Conservation (phyloP, 495 filamentous ascomycete genomes). For the Neurospora sp. region DNA sequence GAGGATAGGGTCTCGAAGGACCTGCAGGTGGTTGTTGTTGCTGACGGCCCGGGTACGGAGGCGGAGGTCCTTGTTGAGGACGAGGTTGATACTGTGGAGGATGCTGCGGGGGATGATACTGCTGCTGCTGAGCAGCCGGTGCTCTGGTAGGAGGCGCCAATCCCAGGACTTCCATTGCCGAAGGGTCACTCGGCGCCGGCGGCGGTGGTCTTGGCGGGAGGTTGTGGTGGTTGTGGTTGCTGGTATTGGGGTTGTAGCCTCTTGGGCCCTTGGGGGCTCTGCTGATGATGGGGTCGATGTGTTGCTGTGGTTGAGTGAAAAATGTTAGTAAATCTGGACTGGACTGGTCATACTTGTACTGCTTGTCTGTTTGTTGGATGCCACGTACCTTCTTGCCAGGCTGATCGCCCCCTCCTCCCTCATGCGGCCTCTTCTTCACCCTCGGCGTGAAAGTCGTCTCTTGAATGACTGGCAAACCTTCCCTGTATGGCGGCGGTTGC, state of each 20-base stretch:
- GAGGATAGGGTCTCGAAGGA: not conserved
- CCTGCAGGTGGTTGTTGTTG: conserved; percentile 3
- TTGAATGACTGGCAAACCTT: conserved; percentile 14
- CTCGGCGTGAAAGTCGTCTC: conserved; percentile 6
- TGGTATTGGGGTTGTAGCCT: not conserved
- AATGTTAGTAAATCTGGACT: not conserved
- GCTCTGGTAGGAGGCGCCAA: conserved; percentile 12
- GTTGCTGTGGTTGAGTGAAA: not conserved
- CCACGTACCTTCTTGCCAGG: conserved; percentile 19
- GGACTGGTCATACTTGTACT: not conserved
- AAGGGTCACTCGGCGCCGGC: conserved; percentile 14
- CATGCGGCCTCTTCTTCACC: conserved; percentile 20
- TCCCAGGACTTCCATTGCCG: conserved; percentile 22
- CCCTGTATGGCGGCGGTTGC: conserved; percentile 8
- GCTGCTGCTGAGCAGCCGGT: not conserved
- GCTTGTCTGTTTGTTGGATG: not conserved
- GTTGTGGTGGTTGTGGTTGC: not conserved
- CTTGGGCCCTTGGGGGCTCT: conserved; percentile 7
- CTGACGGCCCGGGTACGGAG: conserved; percentile 2
- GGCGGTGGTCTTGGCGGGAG: not conserved
- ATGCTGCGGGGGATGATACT: not conserved
- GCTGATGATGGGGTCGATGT: not conserved
- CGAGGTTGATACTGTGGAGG: not conserved
- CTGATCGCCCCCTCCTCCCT: conserved; percentile 8
- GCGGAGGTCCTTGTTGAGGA: conserved; percentile 7